These are phyloP conservation scores for Zoysia japonica DNA, from an alignment of 176 grass and related monocot genomes.

Conservation along the genomic window DNA sequence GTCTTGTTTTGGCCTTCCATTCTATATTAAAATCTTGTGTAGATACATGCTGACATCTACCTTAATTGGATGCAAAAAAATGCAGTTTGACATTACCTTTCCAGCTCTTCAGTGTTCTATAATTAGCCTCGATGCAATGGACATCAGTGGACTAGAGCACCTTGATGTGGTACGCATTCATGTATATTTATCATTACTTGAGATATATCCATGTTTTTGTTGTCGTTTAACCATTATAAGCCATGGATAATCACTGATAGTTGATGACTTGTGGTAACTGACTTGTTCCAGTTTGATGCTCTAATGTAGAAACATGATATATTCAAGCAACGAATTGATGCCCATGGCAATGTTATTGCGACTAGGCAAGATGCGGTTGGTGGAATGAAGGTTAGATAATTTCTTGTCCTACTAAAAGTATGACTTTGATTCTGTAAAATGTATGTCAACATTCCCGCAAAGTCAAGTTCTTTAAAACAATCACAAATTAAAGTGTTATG, in stretches of 20 bases:
- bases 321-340: conserved; percentile 88
- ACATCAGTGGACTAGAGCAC: conserved; percentile 93
- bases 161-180: conserved; percentile 81
- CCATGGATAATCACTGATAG: background rate
- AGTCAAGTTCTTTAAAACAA: conserved; percentile 8
- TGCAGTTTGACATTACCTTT: conserved; percentile 96
- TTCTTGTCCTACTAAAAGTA: conserved; percentile 21
- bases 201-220: conserved; percentile 18
- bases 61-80: conserved; percentile 36
- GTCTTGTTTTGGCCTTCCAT: conserved; percentile 7
- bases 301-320: conserved; percentile 85
- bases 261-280: conserved; percentile 4
- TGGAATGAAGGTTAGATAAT: conserved; percentile 71
- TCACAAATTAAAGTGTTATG: background rate
- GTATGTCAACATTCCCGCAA: conserved; percentile 1
- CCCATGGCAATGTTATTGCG: conserved; percentile 79
- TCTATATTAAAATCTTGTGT: conserved; percentile 18
- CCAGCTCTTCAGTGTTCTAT: conserved; percentile 96
- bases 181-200: conserved; percentile 23
- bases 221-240: background rate
- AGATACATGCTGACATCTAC: conserved; percentile 36
- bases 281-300: conserved; percentile 31
- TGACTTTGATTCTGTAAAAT: background rate
- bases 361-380: conserved; percentile 87
- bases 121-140: conserved; percentile 93